Conservation (phyloP, 306 rosid genomes). For the Coriaria nepalensis region DNA sequence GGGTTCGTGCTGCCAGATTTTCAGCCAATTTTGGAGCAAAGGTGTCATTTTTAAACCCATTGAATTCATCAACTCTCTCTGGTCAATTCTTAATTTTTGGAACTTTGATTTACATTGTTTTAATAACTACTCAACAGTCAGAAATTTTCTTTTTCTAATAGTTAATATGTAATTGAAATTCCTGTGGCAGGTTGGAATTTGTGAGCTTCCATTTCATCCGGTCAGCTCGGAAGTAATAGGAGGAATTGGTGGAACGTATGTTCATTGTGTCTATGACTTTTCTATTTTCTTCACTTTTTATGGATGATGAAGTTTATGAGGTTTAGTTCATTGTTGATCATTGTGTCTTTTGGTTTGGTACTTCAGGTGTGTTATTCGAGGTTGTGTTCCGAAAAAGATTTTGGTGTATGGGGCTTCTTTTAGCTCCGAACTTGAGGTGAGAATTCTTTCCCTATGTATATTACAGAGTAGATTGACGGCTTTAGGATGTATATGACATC, state of each 20-base stretch:
- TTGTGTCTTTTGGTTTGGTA: conserved; percentile 18
- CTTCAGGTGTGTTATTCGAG: conserved; percentile 89
- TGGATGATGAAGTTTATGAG: not conserved
- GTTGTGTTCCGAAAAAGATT: conserved; percentile 98
- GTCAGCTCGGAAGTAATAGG: conserved; percentile 77
- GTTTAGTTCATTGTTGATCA: conserved; percentile 7
- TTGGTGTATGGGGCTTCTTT: conserved; percentile 81
- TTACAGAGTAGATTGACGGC: no score
- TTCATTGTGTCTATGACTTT: conserved; percentile 7
- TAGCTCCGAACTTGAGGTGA: conserved; percentile 86
- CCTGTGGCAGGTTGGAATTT: conserved; percentile 60
- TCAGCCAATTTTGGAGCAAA: conserved; percentile 78
- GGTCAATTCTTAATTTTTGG: no score
- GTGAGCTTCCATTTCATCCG: conserved; percentile 90
- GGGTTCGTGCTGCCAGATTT: conserved; percentile 91
- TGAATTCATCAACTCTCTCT: no score
- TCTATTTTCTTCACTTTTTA: not conserved
- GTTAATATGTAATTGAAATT: conserved; percentile 7
- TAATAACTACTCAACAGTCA: no score
- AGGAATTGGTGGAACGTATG: conserved; percentile 99
- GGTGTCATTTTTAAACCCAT: no score
- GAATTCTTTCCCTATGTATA: no score
- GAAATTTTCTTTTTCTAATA: not conserved
- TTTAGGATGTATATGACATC: no score
- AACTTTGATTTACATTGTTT: not conserved